Base-by-base conservation (phyloP, 345 rosid species). In the Acer negundo region DNA sequence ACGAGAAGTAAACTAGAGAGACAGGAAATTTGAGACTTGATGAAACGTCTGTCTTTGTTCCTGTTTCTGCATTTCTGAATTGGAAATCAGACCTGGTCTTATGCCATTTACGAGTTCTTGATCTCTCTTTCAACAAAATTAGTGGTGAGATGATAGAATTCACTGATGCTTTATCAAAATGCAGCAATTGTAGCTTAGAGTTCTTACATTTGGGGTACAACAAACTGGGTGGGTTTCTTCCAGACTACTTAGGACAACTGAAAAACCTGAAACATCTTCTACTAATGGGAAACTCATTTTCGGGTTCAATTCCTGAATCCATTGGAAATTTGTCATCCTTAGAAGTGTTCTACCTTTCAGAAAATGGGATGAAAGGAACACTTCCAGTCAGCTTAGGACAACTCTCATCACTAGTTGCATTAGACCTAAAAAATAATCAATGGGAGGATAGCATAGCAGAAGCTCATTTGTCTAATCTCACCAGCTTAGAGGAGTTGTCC, bases 241-340 rank as follows among this genome's bases (percentile, higher is more conserved):
- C 83, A 8, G 19, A 20, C 31, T 28, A 23, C 17, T 28, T 38
- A n/a, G 8, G 44, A 15, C 22, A 73, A 15, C 51, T 77, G 5
- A 70, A 62, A 62, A 77, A 72, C 64, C 20, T 80, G 17, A 62
- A 62, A 31, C 2, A 8, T 55, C 67, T 78, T 58, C 24, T 23
- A 1, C 61, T 78, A 6, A n/a, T 26, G 24, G n/a, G 11, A 1
- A 67, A 78, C 31, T 66, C 71, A 2, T 72, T 78, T 10, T 42
- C 47, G 9, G 81, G 84, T 23, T 77, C 78, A 3, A 77, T 81
- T 40, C 84, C 84, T 0, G 70, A 61, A 0, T 73, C 78, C 46
- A 13, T 77, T 13, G 81, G 84, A 53, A 67, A 74, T 26, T 61
- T 77, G n/a, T 77, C 78, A 11, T 69, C 75, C 17, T 64, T 81